These are phyloP conservation scores for Fibroporia radiculosa DNA, from an alignment of 768 basidiomycete genomes.

Conservation along the genomic window DNA sequence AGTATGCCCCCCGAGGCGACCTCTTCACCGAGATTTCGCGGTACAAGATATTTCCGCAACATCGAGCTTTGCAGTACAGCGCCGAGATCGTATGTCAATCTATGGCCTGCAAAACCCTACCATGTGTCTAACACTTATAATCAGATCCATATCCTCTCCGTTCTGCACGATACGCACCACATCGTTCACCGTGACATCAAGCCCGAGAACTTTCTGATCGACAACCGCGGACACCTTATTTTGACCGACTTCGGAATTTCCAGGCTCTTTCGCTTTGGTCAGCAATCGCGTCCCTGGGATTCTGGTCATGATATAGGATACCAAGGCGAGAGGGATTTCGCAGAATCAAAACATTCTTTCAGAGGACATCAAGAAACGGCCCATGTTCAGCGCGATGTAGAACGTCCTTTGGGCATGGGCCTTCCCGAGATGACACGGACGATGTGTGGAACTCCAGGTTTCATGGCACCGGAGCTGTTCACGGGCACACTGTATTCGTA, in stretches of 20 bases:
- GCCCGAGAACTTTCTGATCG: conserved; percentile 22
- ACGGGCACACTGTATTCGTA: conserved; percentile 32
- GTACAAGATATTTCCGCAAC: conserved; percentile 5
- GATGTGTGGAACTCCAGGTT: conserved; percentile 35
- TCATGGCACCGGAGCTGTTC: conserved; percentile 40
- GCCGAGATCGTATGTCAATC: conserved; percentile 48
- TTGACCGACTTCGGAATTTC: conserved; percentile 21
- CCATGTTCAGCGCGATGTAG: background rate
- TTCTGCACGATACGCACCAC: conserved; percentile 15
- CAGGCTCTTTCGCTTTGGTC: conserved; percentile 16
- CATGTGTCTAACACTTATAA: background rate
- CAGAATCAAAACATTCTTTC: no score
- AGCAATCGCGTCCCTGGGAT: conserved; percentile 8
- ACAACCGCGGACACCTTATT: conserved; percentile 14
- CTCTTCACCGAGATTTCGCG: conserved; percentile 8
- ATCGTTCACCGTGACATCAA: conserved; percentile 24
- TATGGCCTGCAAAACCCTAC: conserved; percentile 39
- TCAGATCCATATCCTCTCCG: conserved; percentile 15
- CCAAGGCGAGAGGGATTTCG: no score
- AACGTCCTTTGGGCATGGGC: background rate
- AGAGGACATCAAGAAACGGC: background rate
- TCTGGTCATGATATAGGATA: no score
- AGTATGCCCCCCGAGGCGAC: conserved; percentile 10
- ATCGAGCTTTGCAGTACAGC: conserved; percentile 10
- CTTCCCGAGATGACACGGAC: background rate